A percentile compares a stretch with the other conserved stretches of the same genome.
These are phyloP conservation scores for Apiospora phragmitis DNA, from an alignment of 2,329 filamentous ascomycete genomes.

Conservation along the genomic window DNA sequence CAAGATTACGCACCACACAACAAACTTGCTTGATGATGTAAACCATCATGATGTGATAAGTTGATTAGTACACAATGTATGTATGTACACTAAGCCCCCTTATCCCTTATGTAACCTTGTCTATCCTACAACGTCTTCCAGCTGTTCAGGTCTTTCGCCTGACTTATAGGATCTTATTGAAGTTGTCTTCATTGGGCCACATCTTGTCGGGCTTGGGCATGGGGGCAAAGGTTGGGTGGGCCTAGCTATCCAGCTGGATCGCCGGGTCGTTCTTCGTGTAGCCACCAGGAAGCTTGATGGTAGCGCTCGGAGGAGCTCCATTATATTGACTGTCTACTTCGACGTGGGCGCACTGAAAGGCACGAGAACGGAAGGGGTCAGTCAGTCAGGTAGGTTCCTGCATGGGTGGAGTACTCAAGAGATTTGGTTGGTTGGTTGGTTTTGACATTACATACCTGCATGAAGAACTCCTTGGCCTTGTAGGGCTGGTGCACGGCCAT, in stretches of 20 bases:
- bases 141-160: neutral
- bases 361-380: neutral
- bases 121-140: neutral
- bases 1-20: neutral
- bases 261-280: neutral
- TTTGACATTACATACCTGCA: neutral
- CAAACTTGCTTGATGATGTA: neutral
- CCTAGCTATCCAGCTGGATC: constrained; percentile 5
- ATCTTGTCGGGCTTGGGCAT: constrained; percentile 2
- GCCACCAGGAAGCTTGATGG: constrained; percentile 2
- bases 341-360: constrained; percentile 10
- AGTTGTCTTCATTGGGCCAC: constrained; percentile 6
- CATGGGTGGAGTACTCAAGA: too few relatives aligned
- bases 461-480: constrained; percentile 8
- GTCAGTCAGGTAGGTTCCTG: neutral
- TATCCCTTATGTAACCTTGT: neutral
- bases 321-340: neutral
- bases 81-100: neutral
- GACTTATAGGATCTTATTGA: neutral
- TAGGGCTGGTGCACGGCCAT: constrained; percentile 9
- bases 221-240: neutral
- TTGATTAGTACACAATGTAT: neutral
- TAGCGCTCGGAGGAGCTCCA: neutral
- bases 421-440: neutral
- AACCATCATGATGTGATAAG: too few relatives aligned